Percentiles rank a stretch among this genome's conserved stretches.
Evolutionary conservation across 2,329 filamentous ascomycete species (phyloP).

Genomic region (Fusarium sp.): DNA sequence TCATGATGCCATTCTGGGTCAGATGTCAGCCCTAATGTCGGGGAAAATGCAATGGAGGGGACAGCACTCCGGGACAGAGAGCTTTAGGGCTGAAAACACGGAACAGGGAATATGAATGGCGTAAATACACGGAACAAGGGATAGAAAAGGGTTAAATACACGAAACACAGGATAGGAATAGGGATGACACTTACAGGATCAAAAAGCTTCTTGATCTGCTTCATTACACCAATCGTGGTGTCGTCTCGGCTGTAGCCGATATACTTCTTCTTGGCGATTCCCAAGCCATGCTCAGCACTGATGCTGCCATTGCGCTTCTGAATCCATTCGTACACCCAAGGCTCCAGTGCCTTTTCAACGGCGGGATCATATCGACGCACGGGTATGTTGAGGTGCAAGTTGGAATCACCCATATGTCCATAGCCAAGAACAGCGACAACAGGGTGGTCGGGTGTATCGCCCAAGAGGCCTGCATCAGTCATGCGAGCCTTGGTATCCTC

Average conservation of each 20-base stretch:
- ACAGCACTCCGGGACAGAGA: slow-evolving; percentile 2
- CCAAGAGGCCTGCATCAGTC: slow-evolving; percentile 80
- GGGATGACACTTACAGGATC: slow-evolving; percentile 81
- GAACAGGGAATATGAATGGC: too few species aligned
- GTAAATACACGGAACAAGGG: not conserved
- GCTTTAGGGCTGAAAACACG: slow-evolving; percentile 18
- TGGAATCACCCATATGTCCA: slow-evolving; percentile 98
- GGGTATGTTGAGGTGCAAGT: slow-evolving; percentile 93
- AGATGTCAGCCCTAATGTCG: slow-evolving; percentile 48
- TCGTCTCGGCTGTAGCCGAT: slow-evolving; percentile 93
- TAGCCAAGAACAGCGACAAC: slow-evolving; percentile 95
- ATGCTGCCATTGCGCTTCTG: slow-evolving; percentile 90
- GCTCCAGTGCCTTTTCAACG: slow-evolving; percentile 90
- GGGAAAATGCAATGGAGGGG: slow-evolving; percentile 10
- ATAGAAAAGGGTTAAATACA: slow-evolving; percentile 10
- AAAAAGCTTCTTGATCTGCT: slow-evolving; percentile 92
- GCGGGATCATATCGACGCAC: slow-evolving; percentile 86
- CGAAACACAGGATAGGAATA: slow-evolving; percentile 7
- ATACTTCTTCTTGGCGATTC: slow-evolving; percentile 94
- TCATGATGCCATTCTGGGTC: slow-evolving; percentile 94
- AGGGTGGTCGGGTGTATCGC: slow-evolving; percentile 81
- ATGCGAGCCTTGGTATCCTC: slow-evolving; percentile 85
- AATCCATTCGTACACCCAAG: slow-evolving; percentile 98
- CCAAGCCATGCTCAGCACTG: slow-evolving; percentile 95
- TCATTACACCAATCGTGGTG: slow-evolving; percentile 92